Conservation (phyloP, 331 rosid genomes). For the Spiraea crenata region DNA sequence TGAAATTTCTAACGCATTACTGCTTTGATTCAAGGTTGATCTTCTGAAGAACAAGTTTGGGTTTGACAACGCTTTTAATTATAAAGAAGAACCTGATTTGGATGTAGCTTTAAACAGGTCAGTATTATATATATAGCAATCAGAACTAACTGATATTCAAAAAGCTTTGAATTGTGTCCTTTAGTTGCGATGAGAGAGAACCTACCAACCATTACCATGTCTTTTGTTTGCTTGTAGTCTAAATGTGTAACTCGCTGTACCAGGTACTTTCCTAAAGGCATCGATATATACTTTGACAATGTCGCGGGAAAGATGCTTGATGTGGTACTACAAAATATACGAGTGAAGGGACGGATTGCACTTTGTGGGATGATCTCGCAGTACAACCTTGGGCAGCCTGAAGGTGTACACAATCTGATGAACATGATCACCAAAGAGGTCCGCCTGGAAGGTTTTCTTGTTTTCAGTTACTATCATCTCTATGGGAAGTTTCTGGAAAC, state of each 20-base stretch:
- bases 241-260: not conserved
- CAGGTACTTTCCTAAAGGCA: slow-evolving; percentile 31
- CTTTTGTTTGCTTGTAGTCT: not conserved
- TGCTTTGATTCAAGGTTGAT: slow-evolving; percentile 24
- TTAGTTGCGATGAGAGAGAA: not conserved
- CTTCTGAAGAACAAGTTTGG: slow-evolving; percentile 27
- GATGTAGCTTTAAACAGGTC: slow-evolving; percentile 26
- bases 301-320: slow-evolving; percentile 37
- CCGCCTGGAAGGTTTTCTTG: slow-evolving; percentile 16
- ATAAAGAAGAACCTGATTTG: slow-evolving; percentile 29
- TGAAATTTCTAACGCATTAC: not conserved
- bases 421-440: not conserved
- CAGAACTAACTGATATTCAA: not conserved
- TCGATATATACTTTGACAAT: slow-evolving; percentile 33
- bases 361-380: slow-evolving; percentile 35
- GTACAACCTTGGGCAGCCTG: slow-evolving; percentile 26
- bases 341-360: slow-evolving; percentile 24
- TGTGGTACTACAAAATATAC: slow-evolving; percentile 26
- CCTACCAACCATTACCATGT: too few species aligned
- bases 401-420: slow-evolving; percentile 23
- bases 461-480: slow-evolving; percentile 10
- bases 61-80: slow-evolving; percentile 22
- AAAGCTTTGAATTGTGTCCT: not conserved
- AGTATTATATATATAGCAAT: not conserved
- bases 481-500: slow-evolving; percentile 17